A percentile compares a stretch with the other conserved stretches of the same genome.
phyloP scores from a whole-genome alignment of 2,329 filamentous ascomycete species.

The Aspergillus unguis region DNA sequence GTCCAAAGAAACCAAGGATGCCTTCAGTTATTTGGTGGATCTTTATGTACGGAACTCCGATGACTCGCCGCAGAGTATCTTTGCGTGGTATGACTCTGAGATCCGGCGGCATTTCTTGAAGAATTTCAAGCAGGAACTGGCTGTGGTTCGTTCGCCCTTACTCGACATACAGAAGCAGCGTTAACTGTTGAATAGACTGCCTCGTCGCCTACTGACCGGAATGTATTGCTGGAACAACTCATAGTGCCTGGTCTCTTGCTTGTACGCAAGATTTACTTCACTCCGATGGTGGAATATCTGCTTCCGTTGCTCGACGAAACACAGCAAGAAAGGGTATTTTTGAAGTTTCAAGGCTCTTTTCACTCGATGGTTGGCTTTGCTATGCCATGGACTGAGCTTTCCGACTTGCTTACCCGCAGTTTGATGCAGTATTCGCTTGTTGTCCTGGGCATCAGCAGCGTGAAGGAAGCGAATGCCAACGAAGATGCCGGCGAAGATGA shows the following conservation, averaged over 20 bases:
- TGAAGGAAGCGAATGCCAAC: slow-evolving; percentile 20
- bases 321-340: slow-evolving; percentile 29
- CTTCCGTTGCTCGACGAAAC: slow-evolving; percentile 26
- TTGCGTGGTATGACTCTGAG: slow-evolving; percentile 45
- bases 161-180: too few species aligned
- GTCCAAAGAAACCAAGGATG: slow-evolving; percentile 29
- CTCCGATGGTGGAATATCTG: slow-evolving; percentile 34
- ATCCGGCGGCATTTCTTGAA: slow-evolving; percentile 42
- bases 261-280: slow-evolving; percentile 37
- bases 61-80: slow-evolving; percentile 28
- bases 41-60: slow-evolving; percentile 17
- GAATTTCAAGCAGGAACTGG: slow-evolving; percentile 34
- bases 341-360: slow-evolving; percentile 42
- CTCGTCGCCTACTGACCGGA: slow-evolving; percentile 15
- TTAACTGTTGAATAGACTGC: neutral
- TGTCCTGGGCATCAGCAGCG: slow-evolving; percentile 40
- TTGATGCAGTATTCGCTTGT: slow-evolving; percentile 44
- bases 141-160: slow-evolving; percentile 19
- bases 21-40: slow-evolving; percentile 32
- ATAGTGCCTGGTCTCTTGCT: slow-evolving; percentile 36
- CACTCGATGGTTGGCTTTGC: slow-evolving; percentile 49
- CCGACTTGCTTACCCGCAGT: slow-evolving; percentile 43
- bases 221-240: slow-evolving; percentile 25
- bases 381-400: slow-evolving; percentile 41
- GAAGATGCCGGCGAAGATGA: slow-evolving; percentile 23